These are phyloP conservation scores for Diplodia corticola DNA, from an alignment of 2,329 filamentous ascomycete species.

Conservation along the genomic window DNA sequence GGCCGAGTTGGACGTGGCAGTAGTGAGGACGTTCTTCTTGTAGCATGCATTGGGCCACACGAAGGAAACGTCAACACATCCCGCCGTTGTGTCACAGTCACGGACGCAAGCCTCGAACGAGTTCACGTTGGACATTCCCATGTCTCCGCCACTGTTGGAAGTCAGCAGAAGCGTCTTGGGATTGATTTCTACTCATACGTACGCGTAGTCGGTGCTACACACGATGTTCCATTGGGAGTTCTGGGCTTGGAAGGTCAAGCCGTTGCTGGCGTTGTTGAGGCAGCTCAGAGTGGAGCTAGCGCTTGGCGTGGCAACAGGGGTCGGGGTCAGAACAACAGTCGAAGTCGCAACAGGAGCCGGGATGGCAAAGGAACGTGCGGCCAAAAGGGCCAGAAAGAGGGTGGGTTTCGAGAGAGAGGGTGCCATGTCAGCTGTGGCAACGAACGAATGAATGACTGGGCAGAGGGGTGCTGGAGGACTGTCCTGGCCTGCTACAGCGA, in stretches of 20 bases:
- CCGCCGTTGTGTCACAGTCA: conserved; percentile 24
- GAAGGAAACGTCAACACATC: conserved; percentile 26
- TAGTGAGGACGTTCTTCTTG: conserved; percentile 24
- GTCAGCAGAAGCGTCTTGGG: not conserved
- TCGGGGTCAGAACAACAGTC: too few relatives aligned
- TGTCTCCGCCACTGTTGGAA: conserved; percentile 16
- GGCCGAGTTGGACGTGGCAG: not conserved
- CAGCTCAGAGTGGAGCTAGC: not conserved
- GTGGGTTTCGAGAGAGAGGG: conserved; percentile 4
- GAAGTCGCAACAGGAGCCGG: not conserved
- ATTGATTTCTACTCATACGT: not conserved
- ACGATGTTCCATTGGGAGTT: conserved; percentile 6
- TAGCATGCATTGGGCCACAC: conserved; percentile 27
- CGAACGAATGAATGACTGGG: not conserved
- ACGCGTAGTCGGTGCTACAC: conserved; percentile 6
- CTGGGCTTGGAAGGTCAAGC: not conserved
- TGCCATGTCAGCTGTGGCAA: not conserved
- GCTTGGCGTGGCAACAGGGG: not conserved
- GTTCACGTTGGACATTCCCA: conserved; percentile 12
- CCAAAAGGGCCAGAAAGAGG: conserved; percentile 6
- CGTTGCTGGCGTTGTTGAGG: not conserved
- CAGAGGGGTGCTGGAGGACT: not conserved
- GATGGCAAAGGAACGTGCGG: not conserved
- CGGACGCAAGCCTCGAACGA: conserved; percentile 24
- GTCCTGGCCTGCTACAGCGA: not conserved